phyloP scores from a whole-genome alignment of 257 asterid species.

The Mitragyna speciosa region DNA sequence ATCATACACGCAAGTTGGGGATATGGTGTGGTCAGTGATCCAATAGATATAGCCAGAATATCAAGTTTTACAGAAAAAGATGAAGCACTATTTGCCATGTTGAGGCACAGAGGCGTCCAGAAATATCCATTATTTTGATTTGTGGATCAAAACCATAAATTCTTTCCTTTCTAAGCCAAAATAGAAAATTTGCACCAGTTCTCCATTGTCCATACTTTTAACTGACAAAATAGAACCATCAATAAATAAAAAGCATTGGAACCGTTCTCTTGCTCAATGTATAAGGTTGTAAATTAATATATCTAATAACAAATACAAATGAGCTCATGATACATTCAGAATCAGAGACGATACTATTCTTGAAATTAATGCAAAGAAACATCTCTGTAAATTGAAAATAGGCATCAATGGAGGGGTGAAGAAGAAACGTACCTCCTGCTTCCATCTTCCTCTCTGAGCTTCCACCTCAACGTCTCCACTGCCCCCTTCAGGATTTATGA shows the following conservation, averaged over 20 bases:
- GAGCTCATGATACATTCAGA: not conserved
- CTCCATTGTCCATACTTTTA: no score
- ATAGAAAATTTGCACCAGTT: no score
- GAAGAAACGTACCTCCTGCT: constrained; percentile 51
- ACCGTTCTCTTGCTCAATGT: not conserved
- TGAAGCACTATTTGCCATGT: no score
- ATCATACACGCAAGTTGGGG: no score
- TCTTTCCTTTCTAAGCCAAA: no score
- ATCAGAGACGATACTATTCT: not conserved
- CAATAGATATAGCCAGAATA: constrained; percentile 7
- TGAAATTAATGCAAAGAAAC: constrained; percentile 15
- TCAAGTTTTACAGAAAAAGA: not conserved
- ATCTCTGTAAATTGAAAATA: constrained; percentile 24
- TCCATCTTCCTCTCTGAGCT: constrained; percentile 94
- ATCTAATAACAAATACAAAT: no score
- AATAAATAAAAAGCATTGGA: not conserved
- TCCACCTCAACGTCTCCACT: constrained; percentile 84
- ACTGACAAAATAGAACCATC: no score
- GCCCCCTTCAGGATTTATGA: constrained; percentile 93
- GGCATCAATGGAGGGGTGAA: not conserved
- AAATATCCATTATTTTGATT: not conserved
- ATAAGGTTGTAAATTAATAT: not conserved
- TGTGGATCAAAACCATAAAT: not conserved
- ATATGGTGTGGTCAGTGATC: no score
- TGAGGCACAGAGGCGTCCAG: not conserved